These are phyloP conservation scores for Stagonosporopsis vannaccii DNA, from an alignment of 2,329 filamentous ascomycete genomes.

Conservation along the genomic window DNA sequence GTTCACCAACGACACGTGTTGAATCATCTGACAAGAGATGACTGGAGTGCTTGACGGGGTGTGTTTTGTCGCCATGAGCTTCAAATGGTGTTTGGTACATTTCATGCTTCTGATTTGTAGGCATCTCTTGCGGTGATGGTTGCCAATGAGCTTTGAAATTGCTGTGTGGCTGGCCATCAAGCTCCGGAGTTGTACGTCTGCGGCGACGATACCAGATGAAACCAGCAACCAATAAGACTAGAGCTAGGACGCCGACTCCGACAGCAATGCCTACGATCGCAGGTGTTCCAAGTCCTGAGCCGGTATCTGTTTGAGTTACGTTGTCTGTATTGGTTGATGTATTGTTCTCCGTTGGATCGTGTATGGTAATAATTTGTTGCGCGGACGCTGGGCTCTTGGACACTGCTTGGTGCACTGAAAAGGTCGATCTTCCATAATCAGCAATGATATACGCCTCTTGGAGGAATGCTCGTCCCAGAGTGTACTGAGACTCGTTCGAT, in stretches of 20 bases:
- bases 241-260: background rate
- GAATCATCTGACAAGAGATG: too few species aligned
- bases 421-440: constrained; percentile 52
- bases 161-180: background rate
- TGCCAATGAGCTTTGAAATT: background rate
- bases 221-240: background rate
- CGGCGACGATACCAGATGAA: background rate
- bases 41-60: too few species aligned
- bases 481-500: constrained; percentile 60
- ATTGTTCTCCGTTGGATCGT: background rate
- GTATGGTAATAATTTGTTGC: background rate
- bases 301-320: background rate
- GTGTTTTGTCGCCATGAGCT: background rate
- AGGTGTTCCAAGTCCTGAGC: background rate
- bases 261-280: background rate
- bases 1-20: background rate
- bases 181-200: background rate
- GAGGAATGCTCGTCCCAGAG: constrained; percentile 70
- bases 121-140: background rate
- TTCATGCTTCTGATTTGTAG: background rate
- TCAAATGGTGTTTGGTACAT: background rate
- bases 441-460: constrained; percentile 65
- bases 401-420: constrained; percentile 32
- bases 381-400: background rate
- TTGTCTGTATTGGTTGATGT: background rate